Evolutionary conservation across 495 filamentous ascomycete genomes (phyloP).

Genomic region (Mycothermus thermophilus): DNA sequence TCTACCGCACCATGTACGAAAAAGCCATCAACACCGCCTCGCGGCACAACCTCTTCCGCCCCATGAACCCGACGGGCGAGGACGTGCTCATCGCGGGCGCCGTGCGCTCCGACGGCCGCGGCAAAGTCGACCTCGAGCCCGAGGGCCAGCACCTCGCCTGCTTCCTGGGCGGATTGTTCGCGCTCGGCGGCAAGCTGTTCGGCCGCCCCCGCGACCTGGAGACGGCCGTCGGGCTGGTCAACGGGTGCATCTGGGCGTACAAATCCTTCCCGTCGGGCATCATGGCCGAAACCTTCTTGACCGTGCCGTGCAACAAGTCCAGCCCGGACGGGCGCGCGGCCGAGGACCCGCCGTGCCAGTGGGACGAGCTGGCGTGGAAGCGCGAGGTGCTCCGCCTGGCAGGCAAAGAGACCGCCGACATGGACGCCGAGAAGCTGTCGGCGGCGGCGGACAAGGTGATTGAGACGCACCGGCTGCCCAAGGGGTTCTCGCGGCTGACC

Average conservation of each 20-base stretch:
- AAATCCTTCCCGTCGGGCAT: conserved; percentile 62
- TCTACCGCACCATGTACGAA: conserved; percentile 26
- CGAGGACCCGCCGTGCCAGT: conserved; percentile 27
- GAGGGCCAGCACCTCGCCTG: conserved; percentile 42
- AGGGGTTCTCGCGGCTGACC: conserved; percentile 33
- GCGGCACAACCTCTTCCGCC: conserved; percentile 54
- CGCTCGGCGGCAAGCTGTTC: conserved; percentile 61
- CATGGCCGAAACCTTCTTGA: conserved; percentile 63
- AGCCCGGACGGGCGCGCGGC: too few species aligned
- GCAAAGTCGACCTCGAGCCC: conserved; percentile 12
- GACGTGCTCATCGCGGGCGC: conserved; percentile 53
- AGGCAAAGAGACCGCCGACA: conserved; percentile 20
- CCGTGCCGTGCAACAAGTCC: conserved; percentile 57
- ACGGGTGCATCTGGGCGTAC: conserved; percentile 81
- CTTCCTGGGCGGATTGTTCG: conserved; percentile 80
- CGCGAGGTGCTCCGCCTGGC: conserved; percentile 9
- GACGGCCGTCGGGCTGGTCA: conserved; percentile 56
- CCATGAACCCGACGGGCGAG: conserved; percentile 40
- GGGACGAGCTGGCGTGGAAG: conserved; percentile 19
- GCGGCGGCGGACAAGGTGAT: not conserved
- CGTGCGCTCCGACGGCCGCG: conserved; percentile 8
- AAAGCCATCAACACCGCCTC: conserved; percentile 47
- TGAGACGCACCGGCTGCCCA: conserved; percentile 30
- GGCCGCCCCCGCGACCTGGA: conserved; percentile 42
- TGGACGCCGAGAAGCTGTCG: not conserved